Conservation (phyloP, 495 filamentous ascomycete species). For the Neurospora cerealis region DNA sequence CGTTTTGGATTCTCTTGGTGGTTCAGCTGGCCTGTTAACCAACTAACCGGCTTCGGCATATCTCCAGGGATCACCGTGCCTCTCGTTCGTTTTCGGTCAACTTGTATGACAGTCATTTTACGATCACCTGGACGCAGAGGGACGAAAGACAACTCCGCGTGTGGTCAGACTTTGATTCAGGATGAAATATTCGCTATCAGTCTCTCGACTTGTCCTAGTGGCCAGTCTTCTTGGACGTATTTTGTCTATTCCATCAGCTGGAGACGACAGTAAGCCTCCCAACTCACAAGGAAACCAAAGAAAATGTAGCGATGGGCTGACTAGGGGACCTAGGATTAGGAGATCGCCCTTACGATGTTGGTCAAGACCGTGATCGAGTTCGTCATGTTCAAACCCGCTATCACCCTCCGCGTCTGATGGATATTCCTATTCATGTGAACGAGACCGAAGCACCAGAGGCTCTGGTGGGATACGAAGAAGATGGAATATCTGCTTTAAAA, state of each 20-base stretch:
- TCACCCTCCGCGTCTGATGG: background rate
- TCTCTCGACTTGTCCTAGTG: background rate
- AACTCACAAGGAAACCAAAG: background rate
- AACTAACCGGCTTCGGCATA: background rate
- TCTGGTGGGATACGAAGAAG: background rate
- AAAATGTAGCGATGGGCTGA: background rate
- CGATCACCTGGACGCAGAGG: background rate
- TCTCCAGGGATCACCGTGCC: background rate
- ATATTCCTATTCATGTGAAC: background rate
- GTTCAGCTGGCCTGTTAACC: background rate
- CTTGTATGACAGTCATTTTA: background rate
- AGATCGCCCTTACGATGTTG: background rate
- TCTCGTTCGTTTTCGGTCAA: background rate
- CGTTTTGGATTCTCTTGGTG: background rate
- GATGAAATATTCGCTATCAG: background rate
- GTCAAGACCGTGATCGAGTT: background rate
- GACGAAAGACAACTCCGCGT: background rate
- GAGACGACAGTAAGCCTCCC: background rate
- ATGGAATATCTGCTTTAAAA: background rate
- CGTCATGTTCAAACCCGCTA: background rate
- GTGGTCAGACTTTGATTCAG: background rate
- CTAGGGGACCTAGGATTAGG: background rate
- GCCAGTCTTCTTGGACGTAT: background rate
- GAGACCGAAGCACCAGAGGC: background rate
- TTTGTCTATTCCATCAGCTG: background rate